Percentiles rank a stretch among this genome's conserved stretches.
These are phyloP conservation scores for Curvularia sp. DNA, from an alignment of 2,329 filamentous ascomycete genomes.

Conservation along the genomic window DNA sequence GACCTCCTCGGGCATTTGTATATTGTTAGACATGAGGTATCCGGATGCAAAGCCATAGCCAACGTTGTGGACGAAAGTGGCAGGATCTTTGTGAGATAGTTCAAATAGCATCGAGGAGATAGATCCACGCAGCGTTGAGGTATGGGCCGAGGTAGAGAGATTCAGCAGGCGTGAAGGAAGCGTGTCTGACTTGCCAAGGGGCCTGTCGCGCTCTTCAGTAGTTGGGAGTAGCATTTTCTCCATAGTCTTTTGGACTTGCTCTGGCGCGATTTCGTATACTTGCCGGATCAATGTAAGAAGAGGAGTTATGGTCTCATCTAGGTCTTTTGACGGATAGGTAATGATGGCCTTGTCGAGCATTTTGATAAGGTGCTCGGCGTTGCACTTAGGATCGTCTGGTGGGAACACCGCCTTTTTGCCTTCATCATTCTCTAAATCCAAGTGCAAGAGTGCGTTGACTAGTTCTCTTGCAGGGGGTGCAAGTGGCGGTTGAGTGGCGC, in stretches of 20 bases:
- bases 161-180: conserved; percentile 78
- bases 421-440: conserved; percentile 66
- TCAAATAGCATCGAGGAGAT: conserved; percentile 86
- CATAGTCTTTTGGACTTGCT: conserved; percentile 67
- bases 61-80: conserved; percentile 84
- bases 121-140: conserved; percentile 74
- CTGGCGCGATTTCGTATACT: conserved; percentile 73
- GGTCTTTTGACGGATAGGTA: conserved; percentile 69
- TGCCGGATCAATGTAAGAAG: conserved; percentile 76
- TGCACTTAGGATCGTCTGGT: conserved; percentile 62
- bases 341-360: conserved; percentile 73
- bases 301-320: conserved; percentile 75
- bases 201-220: conserved; percentile 74
- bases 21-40: conserved; percentile 83
- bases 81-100: conserved; percentile 80
- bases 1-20: conserved; percentile 74
- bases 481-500: conserved; percentile 69
- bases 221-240: conserved; percentile 75
- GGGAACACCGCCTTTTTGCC: conserved; percentile 69
- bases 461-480: conserved; percentile 74
- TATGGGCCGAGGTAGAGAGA: conserved; percentile 75
- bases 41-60: conserved; percentile 94
- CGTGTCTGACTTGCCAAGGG: conserved; percentile 77
- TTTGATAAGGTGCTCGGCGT: conserved; percentile 70
- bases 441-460: conserved; percentile 81